Percentiles rank a stretch among this genome's conserved stretches.
phyloP scores from a whole-genome alignment of 176 grass and related monocot species.

The Oryza nivara region DNA sequence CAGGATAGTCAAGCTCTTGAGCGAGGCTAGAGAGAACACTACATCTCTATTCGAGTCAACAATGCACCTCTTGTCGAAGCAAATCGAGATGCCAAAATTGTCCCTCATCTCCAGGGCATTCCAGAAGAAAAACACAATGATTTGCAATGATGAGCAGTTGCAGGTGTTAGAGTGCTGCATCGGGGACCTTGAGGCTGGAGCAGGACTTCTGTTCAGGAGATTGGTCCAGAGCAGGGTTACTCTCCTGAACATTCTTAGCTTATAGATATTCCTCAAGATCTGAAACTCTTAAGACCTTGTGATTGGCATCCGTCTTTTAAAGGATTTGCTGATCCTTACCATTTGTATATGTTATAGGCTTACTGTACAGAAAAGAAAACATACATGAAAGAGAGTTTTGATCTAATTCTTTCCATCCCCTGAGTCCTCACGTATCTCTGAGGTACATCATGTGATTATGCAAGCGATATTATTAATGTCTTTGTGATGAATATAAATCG shows the following conservation, averaged over 20 bases:
- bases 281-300: conserved; percentile 9
- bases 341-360: conserved; percentile 13
- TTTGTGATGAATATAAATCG: background rate
- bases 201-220: conserved; percentile 41
- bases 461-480: background rate
- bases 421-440: background rate
- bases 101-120: conserved; percentile 40
- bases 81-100: conserved; percentile 29
- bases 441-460: background rate
- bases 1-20: conserved; percentile 14
- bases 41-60: conserved; percentile 44
- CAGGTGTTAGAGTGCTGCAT: conserved; percentile 30
- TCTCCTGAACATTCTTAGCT: conserved; percentile 54
- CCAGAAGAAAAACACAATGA: conserved; percentile 11
- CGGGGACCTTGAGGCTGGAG: conserved; percentile 37
- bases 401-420: background rate
- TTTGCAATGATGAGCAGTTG: conserved; percentile 26
- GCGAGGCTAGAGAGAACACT: conserved; percentile 48
- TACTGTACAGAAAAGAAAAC: conserved; percentile 27
- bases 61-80: conserved; percentile 23
- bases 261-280: conserved; percentile 22
- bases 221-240: conserved; percentile 53
- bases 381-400: conserved; percentile 44
- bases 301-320: conserved; percentile 47
- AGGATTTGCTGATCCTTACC: conserved; percentile 18